Base-by-base conservation (phyloP, 345 rosid genomes). In the Sisymbrium altissimum region DNA sequence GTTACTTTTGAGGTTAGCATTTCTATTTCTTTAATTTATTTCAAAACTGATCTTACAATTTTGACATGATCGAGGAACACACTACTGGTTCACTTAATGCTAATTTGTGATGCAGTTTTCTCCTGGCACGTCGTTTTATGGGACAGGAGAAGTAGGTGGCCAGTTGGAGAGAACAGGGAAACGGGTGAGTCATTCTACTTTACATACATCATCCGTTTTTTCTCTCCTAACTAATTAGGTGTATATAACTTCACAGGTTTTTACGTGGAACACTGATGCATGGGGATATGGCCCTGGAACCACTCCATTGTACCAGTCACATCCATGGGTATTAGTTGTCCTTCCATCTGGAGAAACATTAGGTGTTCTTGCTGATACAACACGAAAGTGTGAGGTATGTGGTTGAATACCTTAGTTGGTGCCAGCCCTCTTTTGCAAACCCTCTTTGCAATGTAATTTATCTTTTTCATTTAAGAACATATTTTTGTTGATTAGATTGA, bases 91-190 rank as follows among this genome's bases (percentile, higher is more conserved):
- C 36, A 33, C 14, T 12, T 66, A 29, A 40, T 58, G 53, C 6
- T 46, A 13, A 38, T 39, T 64, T 53, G 15, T 53, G 46, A n/a
- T 81, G 49, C 75, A 93, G 98, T 81, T 93, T 80, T 86, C 96
- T 69, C 77, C 44, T 72, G 98, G 96, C 23, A 90, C 96, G 23
- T 84, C 91, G 13, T 84, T 93, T 72, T 93, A 93, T 74, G 98
- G 98, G 69, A 90, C 93, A 15, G 98, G 98, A 35, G 98, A 93
- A 90, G 98, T 84, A 75, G 84, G 98, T 79, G 98, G 98, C 32
- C 89, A 79, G 74, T 85, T 93, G 62, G 98, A 93, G 85, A 90
- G 98, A 54, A 86, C 97, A 0, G 98, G 97, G 21, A 93, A 83
- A 73, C 80, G 96, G 74, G 98, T 88, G 54, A 78, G 95, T 78